Evolutionary conservation across 208 protist species (phyloP).

Genomic region (Leptomonas seymouri): DNA sequence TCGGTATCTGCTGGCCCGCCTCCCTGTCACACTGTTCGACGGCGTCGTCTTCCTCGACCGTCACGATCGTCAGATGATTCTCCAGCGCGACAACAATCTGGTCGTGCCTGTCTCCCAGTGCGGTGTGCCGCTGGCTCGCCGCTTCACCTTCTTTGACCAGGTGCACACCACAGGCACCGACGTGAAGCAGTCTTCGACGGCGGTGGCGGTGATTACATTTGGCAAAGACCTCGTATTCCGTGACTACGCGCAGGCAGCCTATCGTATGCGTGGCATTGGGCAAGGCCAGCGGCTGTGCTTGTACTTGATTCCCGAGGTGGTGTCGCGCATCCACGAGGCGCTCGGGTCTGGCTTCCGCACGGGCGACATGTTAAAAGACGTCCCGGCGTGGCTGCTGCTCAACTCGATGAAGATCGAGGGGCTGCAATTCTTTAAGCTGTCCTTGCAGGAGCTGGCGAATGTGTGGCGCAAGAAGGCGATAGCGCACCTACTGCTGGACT

Average conservation of each 20-base stretch:
- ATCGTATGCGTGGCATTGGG: constrained; percentile 94
- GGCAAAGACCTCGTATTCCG: constrained; percentile 97
- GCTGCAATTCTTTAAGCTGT: constrained; percentile 91
- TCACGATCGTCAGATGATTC: constrained; percentile 93
- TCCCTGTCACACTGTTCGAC: constrained; percentile 79
- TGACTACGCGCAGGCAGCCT: constrained; percentile 94
- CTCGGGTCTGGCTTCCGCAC: constrained; percentile 49
- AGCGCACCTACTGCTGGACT: constrained; percentile 63
- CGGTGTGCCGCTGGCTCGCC: constrained; percentile 86
- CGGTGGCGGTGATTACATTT: constrained; percentile 91
- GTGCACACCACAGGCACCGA: constrained; percentile 97
- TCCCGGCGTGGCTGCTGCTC: constrained; percentile 89
- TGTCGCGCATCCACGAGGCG: constrained; percentile 62
- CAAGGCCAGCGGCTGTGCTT: constrained; percentile 92
- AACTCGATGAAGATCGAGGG: constrained; percentile 89
- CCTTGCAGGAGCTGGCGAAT: constrained; percentile 88
- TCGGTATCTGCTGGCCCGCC: constrained; percentile 77
- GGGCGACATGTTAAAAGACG: constrained; percentile 68
- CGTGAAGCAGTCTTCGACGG: constrained; percentile 93
- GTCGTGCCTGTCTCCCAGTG: constrained; percentile 91
- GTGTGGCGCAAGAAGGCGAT: constrained; percentile 91
- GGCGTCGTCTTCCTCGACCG: constrained; percentile 96
- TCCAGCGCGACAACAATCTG: constrained; percentile 85
- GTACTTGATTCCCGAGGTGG: constrained; percentile 94
- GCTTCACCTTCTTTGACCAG: constrained; percentile 96